phyloP scores from a whole-genome alignment of 2,329 filamentous ascomycete genomes.

The Helotiales sp. region DNA sequence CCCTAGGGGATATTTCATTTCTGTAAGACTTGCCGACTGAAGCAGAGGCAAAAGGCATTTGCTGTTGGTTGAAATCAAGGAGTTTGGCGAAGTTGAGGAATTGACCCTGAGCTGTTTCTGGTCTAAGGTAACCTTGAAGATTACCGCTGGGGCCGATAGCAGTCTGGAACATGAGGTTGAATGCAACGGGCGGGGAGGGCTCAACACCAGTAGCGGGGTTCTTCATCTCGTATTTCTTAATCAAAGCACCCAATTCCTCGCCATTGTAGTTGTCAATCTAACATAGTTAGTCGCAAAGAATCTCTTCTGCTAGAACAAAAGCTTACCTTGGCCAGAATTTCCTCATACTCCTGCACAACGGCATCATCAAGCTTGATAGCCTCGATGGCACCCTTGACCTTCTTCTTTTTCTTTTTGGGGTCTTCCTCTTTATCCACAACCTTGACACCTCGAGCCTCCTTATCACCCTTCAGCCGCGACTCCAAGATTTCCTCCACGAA shows the following conservation, averaged over 20 bases:
- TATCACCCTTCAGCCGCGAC: conserved; percentile 83
- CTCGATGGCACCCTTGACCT: conserved; percentile 76
- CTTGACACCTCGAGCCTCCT: conserved; percentile 86
- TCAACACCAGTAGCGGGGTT: conserved; percentile 82
- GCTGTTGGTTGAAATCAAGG: conserved; percentile 91
- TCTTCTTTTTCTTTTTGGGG: conserved; percentile 83
- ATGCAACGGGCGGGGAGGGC: conserved; percentile 80
- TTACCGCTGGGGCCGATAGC: conserved; percentile 92
- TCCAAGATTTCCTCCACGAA: conserved; percentile 95
- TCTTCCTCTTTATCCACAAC: conserved; percentile 77
- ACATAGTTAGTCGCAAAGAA: conserved; percentile 24
- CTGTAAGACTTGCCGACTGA: conserved; percentile 98
- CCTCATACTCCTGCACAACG: conserved; percentile 87
- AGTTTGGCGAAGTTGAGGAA: conserved; percentile 97
- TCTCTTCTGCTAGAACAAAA: neutral
- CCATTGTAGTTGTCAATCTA: conserved; percentile 94
- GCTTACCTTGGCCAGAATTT: conserved; percentile 74
- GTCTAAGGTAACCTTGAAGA: conserved; percentile 81
- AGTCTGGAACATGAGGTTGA: conserved; percentile 99
- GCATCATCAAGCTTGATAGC: conserved; percentile 86
- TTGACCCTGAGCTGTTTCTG: conserved; percentile 96
- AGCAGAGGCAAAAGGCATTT: conserved; percentile 96
- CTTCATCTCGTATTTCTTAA: conserved; percentile 88
- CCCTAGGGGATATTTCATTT: conserved; percentile 94
- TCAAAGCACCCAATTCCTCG: conserved; percentile 82